Evolutionary conservation across 257 asterid species (phyloP), one percentile per base, ranked within the genome.

Genomic region (Cinchona pubescens): DNA sequence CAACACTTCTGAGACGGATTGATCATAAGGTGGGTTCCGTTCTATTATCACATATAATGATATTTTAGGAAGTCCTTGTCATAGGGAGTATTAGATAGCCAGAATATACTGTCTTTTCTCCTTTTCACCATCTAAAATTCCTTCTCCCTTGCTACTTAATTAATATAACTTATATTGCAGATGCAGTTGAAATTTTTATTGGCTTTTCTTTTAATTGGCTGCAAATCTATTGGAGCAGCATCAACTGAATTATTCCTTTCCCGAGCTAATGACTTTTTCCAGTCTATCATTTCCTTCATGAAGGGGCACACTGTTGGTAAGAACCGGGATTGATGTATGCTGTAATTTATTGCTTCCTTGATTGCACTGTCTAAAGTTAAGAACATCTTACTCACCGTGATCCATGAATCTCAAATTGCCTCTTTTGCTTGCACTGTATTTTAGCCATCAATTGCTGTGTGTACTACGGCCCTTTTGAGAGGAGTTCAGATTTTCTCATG

Each of bases 191-290:
- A 90, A 77, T 55, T 85, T 59, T 75, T 88, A 51, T 82, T 95
- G 84, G 88, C 93, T 73, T 87, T 82, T 84, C 88, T 87, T 69
- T 86, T 88, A 80, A 82, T 90, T 82, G 96, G 97, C 59, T 92
- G 85, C 94, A 92, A 92, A 88, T 88, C 88, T 85, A 79, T 88
- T 73, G 96, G 93, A 81, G 86, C 84, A 79, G 89, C 96, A 80
- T 87, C 96, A 80, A 86, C 87, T 23, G 97, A 92, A 78, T 75
- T 73, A 66, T 74, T 82, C 79, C 90, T 92, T 82, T 80, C 89
- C 49, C 88, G 81, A 82, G 83, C 85, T 61, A 87, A 79, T 76
- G 88, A 85, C 80, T 91, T 88, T 81, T 80, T 86, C 82, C 90
- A 76, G 87, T 81, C 92, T 42, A 73, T 91, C 82, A 80, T 76